Percentiles rank a stretch among this genome's conserved stretches.
phyloP scores from a whole-genome alignment of 306 rosid species.

The Malus orientalis region DNA sequence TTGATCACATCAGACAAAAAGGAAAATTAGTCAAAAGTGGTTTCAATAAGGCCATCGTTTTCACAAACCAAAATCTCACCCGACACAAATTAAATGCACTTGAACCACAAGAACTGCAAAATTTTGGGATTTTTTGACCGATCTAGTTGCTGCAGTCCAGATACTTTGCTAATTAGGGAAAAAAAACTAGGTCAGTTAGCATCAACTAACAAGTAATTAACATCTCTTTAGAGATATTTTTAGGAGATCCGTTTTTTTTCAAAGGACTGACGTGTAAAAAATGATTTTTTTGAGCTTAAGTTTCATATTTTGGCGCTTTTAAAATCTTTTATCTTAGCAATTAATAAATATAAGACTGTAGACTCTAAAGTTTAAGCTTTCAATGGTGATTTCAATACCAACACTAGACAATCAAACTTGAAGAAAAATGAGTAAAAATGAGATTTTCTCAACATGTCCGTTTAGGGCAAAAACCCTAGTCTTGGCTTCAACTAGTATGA shows the following conservation, averaged over 20 bases:
- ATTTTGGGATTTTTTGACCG: neutral
- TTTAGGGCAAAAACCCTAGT: too few species aligned
- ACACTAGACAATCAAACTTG: too few species aligned
- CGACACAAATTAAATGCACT: neutral
- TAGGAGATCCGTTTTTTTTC: too few species aligned
- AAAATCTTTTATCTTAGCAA: too few species aligned
- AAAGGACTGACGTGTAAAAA: too few species aligned
- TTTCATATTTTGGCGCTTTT: too few species aligned
- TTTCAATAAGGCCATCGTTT: constrained; percentile 11
- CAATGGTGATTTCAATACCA: too few species aligned
- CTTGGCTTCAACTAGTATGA: neutral
- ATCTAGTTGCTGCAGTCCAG: neutral
- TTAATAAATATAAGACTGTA: neutral
- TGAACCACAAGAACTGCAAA: neutral
- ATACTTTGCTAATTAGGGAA: neutral
- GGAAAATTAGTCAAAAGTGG: constrained; percentile 5
- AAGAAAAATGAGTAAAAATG: too few species aligned
- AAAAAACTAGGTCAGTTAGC: neutral
- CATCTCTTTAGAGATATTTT: neutral
- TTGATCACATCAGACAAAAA: constrained; percentile 17
- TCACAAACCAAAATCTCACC: neutral
- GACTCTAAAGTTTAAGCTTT: neutral
- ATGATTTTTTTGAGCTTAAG: neutral
- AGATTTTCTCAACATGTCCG: neutral
- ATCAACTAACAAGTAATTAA: neutral